Base-by-base conservation (phyloP, 169 alveolate species). In the Plasmodium chabaudi region DNA sequence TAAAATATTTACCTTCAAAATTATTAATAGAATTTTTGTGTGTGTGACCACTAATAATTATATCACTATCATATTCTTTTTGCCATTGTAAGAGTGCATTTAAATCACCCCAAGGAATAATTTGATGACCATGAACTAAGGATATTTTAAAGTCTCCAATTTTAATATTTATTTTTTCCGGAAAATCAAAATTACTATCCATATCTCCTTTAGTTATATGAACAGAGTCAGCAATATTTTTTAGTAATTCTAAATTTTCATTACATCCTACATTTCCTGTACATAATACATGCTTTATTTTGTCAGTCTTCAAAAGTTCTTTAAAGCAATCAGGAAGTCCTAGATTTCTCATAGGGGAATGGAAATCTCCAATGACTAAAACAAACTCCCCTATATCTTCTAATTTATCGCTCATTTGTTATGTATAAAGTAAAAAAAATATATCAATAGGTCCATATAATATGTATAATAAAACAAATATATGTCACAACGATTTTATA, bases 91-190 rank as follows among this genome's bases (percentile, higher is more conserved):
- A 92, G 53, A 97, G 92, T 21, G 97, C 95, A 74, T 97, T 98
- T 27, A 92, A 89, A 88, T 97, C 97, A 9, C 98, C 98, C 99
- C 99, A 97, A 27, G 99, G 97, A 15, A 97, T 94, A 42, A 97
- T 92, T 91, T 97, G 96, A 88, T 97, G 98, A 2, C 99, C 99
- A 88, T 97, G 98, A 21, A 96, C 95, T 71, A 97, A 61, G n/a
- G 98, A 98, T 9, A 97, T 95, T 88, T 96, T 97, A 87, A 96
- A 95, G 82, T 95, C 95, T 9, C 99, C 99, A 23, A 94, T 91
- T 9, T 65, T 72, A 59, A 94, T 19, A 12, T 67, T 55, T 9
- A 90, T 47, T 9, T 90, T 88, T 64, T 94, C 96, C 7, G 96
- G 96, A 25, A 86, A 90, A 44, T 91, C 72, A 51, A 59, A 74